Base-by-base conservation (phyloP, 306 rosid species). In the Vicia faba region DNA sequence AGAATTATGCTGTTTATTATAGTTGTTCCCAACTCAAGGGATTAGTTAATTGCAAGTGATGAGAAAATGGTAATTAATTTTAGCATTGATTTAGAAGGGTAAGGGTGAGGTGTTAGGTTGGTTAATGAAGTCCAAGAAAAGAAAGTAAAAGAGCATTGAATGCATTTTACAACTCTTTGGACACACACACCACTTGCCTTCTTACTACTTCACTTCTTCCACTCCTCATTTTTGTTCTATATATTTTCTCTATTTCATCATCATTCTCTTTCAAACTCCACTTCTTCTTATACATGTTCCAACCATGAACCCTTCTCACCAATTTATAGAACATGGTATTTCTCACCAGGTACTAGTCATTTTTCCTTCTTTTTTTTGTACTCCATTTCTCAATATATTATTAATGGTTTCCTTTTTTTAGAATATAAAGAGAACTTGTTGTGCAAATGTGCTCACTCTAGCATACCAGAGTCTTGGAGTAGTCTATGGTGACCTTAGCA, bases 381-480 rank as follows among this genome's bases (percentile, higher is more conserved):
- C n/a, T 33, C 38, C 38, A 7, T 33, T 33, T 33, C 2, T 33
- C 38, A 7, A 0, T 7, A 18, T 40, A 35, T 7, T 61, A 53
- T 63, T 70, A 59, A 36, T 76, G 54, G 6, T 49, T 72, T 77
- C 59, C 8, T 64, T 73, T 73, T 56, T 75, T 78, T 83, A 85
- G 97, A 75, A 81, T 71, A 40, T 81, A 70, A 86, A 81, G 85
- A 84, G 74, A 48, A 70, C 73, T 23, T 83, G 92, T 9, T 77
- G 75, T 57, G 68, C 80, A 61, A 73, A 77, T 53, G 78, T 89
- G 76, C 83, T 87, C 25, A 80, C 82, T 56, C 65, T 89, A 61
- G 95, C 91, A 18, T 89, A 89, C 72, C 96, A 89, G 75, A 89
- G 96, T 77, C 86, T 89, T 46, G 96, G 96, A 70, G 88, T 89